Percentiles rank a stretch among this genome's conserved stretches.
Evolutionary conservation across 2,329 filamentous ascomycete species (phyloP).

Genomic region (Dactylellina leptospora): DNA sequence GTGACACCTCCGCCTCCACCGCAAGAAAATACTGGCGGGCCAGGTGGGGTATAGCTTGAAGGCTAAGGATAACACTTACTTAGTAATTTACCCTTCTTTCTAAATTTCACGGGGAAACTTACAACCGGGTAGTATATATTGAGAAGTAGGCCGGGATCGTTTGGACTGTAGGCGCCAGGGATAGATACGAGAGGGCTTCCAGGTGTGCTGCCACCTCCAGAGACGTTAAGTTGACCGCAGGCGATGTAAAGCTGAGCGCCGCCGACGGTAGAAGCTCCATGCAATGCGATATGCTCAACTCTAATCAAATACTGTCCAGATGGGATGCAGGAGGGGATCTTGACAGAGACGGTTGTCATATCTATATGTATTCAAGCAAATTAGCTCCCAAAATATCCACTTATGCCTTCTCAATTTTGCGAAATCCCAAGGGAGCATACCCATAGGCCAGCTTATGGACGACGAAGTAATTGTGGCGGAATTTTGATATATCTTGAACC

Average conservation of each 20-base stretch:
- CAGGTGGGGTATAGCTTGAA: conserved; percentile 17
- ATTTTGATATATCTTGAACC: conserved; percentile 61
- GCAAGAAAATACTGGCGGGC: conserved; percentile 9
- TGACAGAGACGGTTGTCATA: conserved; percentile 58
- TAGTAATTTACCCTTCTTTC: conserved; percentile 9
- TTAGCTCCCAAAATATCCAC: conserved; percentile 1
- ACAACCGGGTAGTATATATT: conserved; percentile 58
- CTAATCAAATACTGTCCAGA: conserved; percentile 63
- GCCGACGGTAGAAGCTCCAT: conserved; percentile 59
- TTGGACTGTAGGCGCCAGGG: conserved; percentile 58
- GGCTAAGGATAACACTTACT: conserved; percentile 1
- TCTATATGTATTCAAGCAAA: background rate
- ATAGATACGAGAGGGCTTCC: conserved; percentile 61
- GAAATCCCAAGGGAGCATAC: conserved; percentile 6
- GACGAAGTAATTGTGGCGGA: conserved; percentile 56
- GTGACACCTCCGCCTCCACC: conserved; percentile 6
- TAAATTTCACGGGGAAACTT: conserved; percentile 6
- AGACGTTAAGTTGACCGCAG: conserved; percentile 63
- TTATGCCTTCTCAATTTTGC: background rate
- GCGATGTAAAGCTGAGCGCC: conserved; percentile 63
- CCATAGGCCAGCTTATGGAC: conserved; percentile 52
- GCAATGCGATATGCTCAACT: conserved; percentile 64
- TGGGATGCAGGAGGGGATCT: conserved; percentile 61
- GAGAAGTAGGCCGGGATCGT: conserved; percentile 57
- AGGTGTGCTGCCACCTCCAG: conserved; percentile 59